These are phyloP conservation scores for Tuctoria greenei DNA, from an alignment of 176 grass and related monocot genomes.

Conservation along the genomic window DNA sequence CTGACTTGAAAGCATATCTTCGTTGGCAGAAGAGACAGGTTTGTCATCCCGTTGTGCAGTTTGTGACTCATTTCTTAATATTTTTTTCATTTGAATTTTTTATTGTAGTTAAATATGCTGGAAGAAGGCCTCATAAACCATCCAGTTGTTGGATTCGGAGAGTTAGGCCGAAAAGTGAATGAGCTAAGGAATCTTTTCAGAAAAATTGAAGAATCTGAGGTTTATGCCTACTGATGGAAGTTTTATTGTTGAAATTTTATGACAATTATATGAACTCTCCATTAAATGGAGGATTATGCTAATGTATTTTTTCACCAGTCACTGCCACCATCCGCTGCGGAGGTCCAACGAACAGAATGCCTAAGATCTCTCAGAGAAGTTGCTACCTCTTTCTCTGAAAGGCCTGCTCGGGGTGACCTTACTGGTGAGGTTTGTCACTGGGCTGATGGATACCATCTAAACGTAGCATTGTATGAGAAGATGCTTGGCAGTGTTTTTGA, in stretches of 20 bases:
- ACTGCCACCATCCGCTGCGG: constrained; percentile 67
- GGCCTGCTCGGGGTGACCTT: constrained; percentile 83
- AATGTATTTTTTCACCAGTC: constrained; percentile 49
- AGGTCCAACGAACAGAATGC: constrained; percentile 87
- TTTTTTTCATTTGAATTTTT: constrained; percentile 28
- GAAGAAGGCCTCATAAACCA: constrained; percentile 98
- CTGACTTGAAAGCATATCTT: constrained; percentile 97
- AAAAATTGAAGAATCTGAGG: constrained; percentile 99
- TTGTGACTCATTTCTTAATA: constrained; percentile 20
- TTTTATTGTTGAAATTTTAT: constrained; percentile 33
- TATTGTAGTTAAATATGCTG: constrained; percentile 88
- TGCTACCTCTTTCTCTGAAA: constrained; percentile 76
- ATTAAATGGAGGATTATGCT: constrained; percentile 25
- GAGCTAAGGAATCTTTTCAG: constrained; percentile 83
- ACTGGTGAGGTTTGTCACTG: constrained; percentile 98
- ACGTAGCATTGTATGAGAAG: constrained; percentile 80
- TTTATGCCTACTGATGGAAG: constrained; percentile 40
- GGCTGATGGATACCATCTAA: constrained; percentile 96
- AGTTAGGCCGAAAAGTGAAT: constrained; percentile 82
- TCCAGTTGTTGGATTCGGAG: constrained; percentile 85
- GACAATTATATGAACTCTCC: background rate
- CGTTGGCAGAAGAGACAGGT: constrained; percentile 99
- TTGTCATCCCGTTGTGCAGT: constrained; percentile 25
- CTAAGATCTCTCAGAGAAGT: constrained; percentile 80
- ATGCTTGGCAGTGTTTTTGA: constrained; percentile 98